Base-by-base conservation (phyloP, 768 basidiomycete species). In the Rhizopogon salebrosus region DNA sequence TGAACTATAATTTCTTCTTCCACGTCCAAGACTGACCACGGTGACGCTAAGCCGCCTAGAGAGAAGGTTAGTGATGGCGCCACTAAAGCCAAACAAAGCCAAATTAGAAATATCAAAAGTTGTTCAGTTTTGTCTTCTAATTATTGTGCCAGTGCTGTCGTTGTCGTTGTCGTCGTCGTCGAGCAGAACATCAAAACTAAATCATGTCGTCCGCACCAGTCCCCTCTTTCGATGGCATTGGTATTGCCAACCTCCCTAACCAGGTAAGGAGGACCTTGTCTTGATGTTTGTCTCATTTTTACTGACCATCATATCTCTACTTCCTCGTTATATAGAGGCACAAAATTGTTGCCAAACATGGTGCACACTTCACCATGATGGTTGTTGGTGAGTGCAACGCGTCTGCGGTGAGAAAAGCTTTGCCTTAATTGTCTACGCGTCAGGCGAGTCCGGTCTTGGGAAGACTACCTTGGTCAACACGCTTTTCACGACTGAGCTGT, bases 401-500 rank as follows among this genome's bases (percentile, higher is more conserved):
- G 3, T 50, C 29, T 46, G n/a, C n/a, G 34, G 14, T 42, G 23
- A 31, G 3, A 2, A 27, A 20, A 24, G 18, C 27, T 14, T 23
- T 18, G 40, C 1, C 35, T 45, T n/a, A 38, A 1, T 29, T 58
- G 8, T 11, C 10, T 5, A 22, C n/a, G 46, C 18, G 13, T 9
- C 64, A 95, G 93, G 93, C 70, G 97, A 98, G 75, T 95, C 92
- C 57, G 97, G 97, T 49, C 76, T 98, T 54, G 95, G 97, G 51
- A 98, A 98, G 78, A 95, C 94, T 42, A 95, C 93, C 1, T 80
- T 95, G 70, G 93, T 98, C 78, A 99, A 98, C 79, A 99, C 97
- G 51, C 87, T 98, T 60, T 99, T 99, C 75, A 92, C 94, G 20
- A 98, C 95, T 50, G 95, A 98, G 78, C 79, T 99, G 51, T 95